A percentile compares a stretch with the other conserved stretches of the same genome.
phyloP scores from a whole-genome alignment of 805 yeast genomes.

The Pichia membranifaciens region DNA sequence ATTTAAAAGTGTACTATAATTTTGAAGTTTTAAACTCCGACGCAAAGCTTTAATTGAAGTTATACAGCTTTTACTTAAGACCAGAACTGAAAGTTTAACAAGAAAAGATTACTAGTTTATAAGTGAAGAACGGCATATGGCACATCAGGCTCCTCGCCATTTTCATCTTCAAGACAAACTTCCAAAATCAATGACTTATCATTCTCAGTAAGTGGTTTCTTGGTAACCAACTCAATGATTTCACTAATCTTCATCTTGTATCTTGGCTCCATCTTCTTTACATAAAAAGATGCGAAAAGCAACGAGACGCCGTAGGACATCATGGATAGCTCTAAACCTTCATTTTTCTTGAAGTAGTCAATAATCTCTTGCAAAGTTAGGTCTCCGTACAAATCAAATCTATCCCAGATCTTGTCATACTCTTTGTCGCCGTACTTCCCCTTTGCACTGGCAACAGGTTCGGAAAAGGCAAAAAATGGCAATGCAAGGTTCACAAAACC shows the following conservation, averaged over 20 bases:
- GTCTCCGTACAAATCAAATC: constrained; percentile 78
- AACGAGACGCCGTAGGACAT: constrained; percentile 84
- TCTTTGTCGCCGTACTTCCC: constrained; percentile 72
- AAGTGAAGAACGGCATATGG: constrained; percentile 74
- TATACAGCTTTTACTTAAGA: too few relatives aligned
- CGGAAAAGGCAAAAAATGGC: constrained; percentile 95
- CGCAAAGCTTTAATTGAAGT: too few relatives aligned
- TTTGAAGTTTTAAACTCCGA: too few relatives aligned
- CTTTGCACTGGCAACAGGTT: constrained; percentile 83
- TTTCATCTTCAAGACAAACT: constrained; percentile 84
- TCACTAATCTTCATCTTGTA: constrained; percentile 60
- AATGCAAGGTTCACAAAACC: constrained; percentile 89
- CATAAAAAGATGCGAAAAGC: constrained; percentile 88
- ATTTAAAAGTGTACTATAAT: too few relatives aligned
- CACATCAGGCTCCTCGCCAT: constrained; percentile 93
- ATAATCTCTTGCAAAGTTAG: constrained; percentile 38
- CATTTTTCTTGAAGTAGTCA: constrained; percentile 62
- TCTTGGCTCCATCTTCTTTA: constrained; percentile 82
- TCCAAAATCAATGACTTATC: constrained; percentile 78
- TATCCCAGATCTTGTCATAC: constrained; percentile 91
- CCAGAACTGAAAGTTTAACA: too few relatives aligned
- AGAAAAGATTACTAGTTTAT: constrained; percentile 6
- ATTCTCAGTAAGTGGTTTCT: constrained; percentile 71
- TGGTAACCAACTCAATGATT: constrained; percentile 77
- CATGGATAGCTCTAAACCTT: constrained; percentile 87